Base-by-base conservation (phyloP, 305 asterid species). In the Withania somnifera region DNA sequence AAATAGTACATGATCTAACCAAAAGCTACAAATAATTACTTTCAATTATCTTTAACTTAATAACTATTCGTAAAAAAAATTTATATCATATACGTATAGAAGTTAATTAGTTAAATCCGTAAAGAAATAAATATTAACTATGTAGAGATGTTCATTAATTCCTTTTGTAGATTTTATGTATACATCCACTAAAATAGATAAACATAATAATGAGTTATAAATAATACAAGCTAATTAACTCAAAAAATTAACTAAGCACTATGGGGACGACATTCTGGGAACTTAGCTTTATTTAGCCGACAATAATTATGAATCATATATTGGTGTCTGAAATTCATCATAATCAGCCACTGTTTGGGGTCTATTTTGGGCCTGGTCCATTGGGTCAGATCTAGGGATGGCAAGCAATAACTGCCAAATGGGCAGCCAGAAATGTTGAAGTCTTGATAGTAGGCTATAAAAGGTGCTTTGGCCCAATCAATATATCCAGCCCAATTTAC, bases 391-490 rank as follows among this genome's bases (percentile, higher is more conserved):
- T 15, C 42, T 17, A 45, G 26, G 24, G 80, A 17, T 7, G 32
- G 3, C 2, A 17, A 15, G 17, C 80, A 75, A 75, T 9, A 26
- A 75, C 24, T 28, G 4, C 17, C 45, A 14, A 6, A 6, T 24
- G 76, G 51, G 50, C 94, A 91, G 15, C 82, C 91, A 1, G 38
- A 0, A 15, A 89, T 82, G 1, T 38, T 73, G 6, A 91, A 91
- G 57, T 87, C 90, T 28, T 34, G 34, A 24, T 32, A 91, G 1
- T 78, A 11, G 6, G 89, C 85, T 5, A 84, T 8, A 36, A 91
- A 91, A 10, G 94, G 94, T 26, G 84, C 88, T 40, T 79, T 81
- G 28, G 22, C 24, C 90, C 92, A 91, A 50, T 87, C 88, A 34
- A 89, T 86, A 0, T 0, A 5, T 13, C 94, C 92, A 0, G 90